Evolutionary conservation across 2,329 filamentous ascomycete genomes (phyloP).

Genomic region (Parasarocladium wereldwijsianum): DNA sequence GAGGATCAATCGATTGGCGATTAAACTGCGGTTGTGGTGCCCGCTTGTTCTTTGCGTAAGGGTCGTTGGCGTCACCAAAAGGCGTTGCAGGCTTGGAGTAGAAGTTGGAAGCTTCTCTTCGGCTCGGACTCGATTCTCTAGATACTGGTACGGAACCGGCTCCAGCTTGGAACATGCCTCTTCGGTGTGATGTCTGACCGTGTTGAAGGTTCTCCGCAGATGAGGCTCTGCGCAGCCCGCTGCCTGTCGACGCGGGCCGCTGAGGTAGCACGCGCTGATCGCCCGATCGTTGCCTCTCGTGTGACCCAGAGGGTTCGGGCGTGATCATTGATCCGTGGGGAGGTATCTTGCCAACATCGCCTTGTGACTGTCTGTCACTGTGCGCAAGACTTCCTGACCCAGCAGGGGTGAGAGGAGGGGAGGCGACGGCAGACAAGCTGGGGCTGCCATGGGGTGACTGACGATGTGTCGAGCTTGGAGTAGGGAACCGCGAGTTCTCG

Average conservation of each 20-base stretch:
- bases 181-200: constrained; percentile 28
- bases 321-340: constrained; percentile 38
- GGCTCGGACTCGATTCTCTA: constrained; percentile 49
- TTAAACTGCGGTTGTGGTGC: constrained; percentile 51
- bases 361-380: constrained; percentile 15
- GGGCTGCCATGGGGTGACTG: constrained; percentile 56
- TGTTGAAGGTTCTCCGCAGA: constrained; percentile 21
- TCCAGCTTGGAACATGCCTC: constrained; percentile 37
- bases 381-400: constrained; percentile 40
- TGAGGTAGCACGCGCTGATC: constrained; percentile 24
- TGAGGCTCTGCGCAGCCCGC: constrained; percentile 22
- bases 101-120: constrained; percentile 43
- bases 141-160: constrained; percentile 41
- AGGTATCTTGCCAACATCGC: constrained; percentile 23
- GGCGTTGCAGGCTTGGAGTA: constrained; percentile 68
- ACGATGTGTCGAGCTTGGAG: constrained; percentile 48
- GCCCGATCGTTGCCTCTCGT: constrained; percentile 27
- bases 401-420: constrained; percentile 78
- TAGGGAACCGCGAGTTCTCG: constrained; percentile 48
- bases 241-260: constrained; percentile 24
- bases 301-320: constrained; percentile 48
- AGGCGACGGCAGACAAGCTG: constrained; percentile 58
- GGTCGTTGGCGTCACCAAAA: constrained; percentile 66
- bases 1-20: constrained; percentile 52
- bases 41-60: constrained; percentile 72